Evolutionary conservation across 345 rosid species (phyloP), one percentile per base, ranked within the genome.

Genomic region (Arabidopsis arenosa): DNA sequence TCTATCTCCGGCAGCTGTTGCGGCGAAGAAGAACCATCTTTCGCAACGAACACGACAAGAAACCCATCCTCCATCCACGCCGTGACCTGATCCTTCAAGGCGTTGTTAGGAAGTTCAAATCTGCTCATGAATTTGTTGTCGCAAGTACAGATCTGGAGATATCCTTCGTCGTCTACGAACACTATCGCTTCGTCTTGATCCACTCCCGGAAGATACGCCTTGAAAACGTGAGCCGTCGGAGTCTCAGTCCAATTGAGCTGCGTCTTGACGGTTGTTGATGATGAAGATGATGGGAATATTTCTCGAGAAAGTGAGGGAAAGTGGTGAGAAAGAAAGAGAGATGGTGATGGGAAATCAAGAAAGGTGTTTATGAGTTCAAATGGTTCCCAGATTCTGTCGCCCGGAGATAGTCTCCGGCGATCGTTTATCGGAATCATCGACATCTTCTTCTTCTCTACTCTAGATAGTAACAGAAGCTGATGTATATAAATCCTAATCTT

Each of bases 71-170:
- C 82, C 79, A 79, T 79, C 74, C 79, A 79, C 4, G 79, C 82
- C 17, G 74, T 74, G 9, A 79, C 79, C 49, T 79, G 82, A 70
- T 79, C 79, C 5, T 21, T 63, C 15, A 68, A 36, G 0, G 71
- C 79, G 72, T 74, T 79, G 0, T 48, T 57, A 4, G 82, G 72
- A 56, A 79, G 79, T 48, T 79, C 74, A 41, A 79, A 79, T 56
- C 79, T 79, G 35, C 79, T 79, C 82, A 74, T 79, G 62, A 79
- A 79, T 5, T 79, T 79, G 63, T 79, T 74, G 55, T 79, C 75
- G 0, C 66, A 68, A 0, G 67, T 69, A 39, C 79, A 79, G 45
- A 79, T 79, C 75, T 79, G 82, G 23, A 79, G 82, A 35, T 15
- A 68, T 9, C 78, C 75, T 68, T 79, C 75, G 1, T 74, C 79